These are phyloP conservation scores for Phaeomoniella chlamydospora DNA, from an alignment of 2,329 filamentous ascomycete species.

Conservation along the genomic window DNA sequence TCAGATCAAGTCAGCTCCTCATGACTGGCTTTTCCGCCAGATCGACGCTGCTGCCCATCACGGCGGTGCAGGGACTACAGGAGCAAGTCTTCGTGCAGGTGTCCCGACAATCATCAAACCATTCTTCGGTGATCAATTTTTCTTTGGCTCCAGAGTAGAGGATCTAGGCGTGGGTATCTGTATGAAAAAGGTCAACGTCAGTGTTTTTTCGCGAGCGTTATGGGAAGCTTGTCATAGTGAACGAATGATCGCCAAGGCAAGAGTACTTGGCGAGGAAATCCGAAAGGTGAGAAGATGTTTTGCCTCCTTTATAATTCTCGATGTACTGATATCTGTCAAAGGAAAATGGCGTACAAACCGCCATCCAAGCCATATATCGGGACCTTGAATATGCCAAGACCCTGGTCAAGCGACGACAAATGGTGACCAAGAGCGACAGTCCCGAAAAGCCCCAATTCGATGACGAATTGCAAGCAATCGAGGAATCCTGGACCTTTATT, in stretches of 20 bases:
- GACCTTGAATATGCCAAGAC: slow-evolving; percentile 86
- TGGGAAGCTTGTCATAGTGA: slow-evolving; percentile 87
- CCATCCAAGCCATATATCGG: slow-evolving; percentile 85
- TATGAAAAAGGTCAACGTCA: slow-evolving; percentile 79
- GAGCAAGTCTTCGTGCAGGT: slow-evolving; percentile 78
- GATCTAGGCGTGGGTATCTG: slow-evolving; percentile 86
- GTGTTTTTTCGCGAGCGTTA: slow-evolving; percentile 67
- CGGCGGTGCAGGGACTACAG: slow-evolving; percentile 87
- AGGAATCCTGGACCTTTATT: slow-evolving; percentile 86
- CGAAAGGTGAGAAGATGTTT: slow-evolving; percentile 48
- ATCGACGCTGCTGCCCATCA: slow-evolving; percentile 93
- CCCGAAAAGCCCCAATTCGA: slow-evolving; percentile 7
- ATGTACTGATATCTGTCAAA: slow-evolving; percentile 26
- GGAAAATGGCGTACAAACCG: slow-evolving; percentile 82
- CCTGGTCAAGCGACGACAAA: slow-evolving; percentile 47
- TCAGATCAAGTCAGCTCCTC: slow-evolving; percentile 78
- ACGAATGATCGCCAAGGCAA: slow-evolving; percentile 81
- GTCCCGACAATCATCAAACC: slow-evolving; percentile 90
- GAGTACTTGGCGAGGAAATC: slow-evolving; percentile 70
- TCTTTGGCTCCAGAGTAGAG: slow-evolving; percentile 80
- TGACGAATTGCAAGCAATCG: slow-evolving; percentile 42
- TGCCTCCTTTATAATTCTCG: slow-evolving; percentile 1
- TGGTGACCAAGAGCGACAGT: slow-evolving; percentile 12
- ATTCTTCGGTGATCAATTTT: slow-evolving; percentile 97
- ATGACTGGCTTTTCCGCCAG: slow-evolving; percentile 91